These are phyloP conservation scores for Fusarium sp. DNA, from an alignment of 2,329 filamentous ascomycete species.

Conservation along the genomic window DNA sequence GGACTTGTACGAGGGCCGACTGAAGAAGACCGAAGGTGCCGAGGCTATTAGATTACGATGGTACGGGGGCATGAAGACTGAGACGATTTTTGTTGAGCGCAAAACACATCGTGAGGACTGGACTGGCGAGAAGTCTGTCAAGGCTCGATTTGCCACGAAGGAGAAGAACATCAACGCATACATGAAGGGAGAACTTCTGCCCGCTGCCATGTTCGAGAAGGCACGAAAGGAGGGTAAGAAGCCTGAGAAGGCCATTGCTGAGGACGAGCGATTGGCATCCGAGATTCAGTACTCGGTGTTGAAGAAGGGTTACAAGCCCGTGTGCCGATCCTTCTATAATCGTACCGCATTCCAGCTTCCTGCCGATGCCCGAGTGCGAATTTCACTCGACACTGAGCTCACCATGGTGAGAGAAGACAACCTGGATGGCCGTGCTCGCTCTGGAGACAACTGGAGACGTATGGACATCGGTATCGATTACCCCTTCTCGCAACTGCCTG, in stretches of 20 bases:
- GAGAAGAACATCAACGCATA: slow-evolving; percentile 98
- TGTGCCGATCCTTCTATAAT: slow-evolving; percentile 97
- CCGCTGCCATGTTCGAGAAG: slow-evolving; percentile 93
- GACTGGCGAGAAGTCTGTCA: slow-evolving; percentile 99
- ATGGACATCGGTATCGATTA: slow-evolving; percentile 98
- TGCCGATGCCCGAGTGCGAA: slow-evolving; percentile 93
- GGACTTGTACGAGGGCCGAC: slow-evolving; percentile 91
- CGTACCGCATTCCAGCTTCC: slow-evolving; percentile 97
- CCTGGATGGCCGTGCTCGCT: slow-evolving; percentile 78
- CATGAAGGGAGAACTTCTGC: slow-evolving; percentile 83
- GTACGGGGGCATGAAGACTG: slow-evolving; percentile 96
- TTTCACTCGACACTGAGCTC: slow-evolving; percentile 95
- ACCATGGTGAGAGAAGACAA: slow-evolving; percentile 97
- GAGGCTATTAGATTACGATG: slow-evolving; percentile 96
- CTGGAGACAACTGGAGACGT: slow-evolving; percentile 92
- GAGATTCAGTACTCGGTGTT: slow-evolving; percentile 96
- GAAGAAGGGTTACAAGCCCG: slow-evolving; percentile 85
- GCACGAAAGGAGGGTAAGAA: slow-evolving; percentile 96
- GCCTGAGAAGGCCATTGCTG: slow-evolving; percentile 87
- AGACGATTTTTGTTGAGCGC: slow-evolving; percentile 95
- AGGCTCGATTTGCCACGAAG: slow-evolving; percentile 93
- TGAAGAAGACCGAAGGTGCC: slow-evolving; percentile 98
- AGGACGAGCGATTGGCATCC: slow-evolving; percentile 87
- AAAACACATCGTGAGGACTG: slow-evolving; percentile 99
- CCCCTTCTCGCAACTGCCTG: slow-evolving; percentile 88